Conservation (phyloP, 805 yeast genomes). For the Schizosaccharomyces cryophilus region DNA sequence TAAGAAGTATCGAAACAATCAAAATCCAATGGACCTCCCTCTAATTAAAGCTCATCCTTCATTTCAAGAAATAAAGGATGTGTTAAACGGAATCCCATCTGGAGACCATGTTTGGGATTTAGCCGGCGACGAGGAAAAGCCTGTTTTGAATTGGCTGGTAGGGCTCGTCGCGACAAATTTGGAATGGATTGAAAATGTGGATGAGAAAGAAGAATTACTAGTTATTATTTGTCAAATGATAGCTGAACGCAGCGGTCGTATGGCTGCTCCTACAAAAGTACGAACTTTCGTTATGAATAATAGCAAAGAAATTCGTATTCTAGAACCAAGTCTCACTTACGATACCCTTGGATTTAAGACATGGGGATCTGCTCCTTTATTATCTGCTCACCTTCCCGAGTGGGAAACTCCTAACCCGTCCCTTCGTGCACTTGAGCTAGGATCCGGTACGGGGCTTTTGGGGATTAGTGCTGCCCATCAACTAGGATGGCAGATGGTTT, state of each 20-base stretch:
- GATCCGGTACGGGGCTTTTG: slow-evolving; percentile 78
- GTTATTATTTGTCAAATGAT: slow-evolving; percentile 38
- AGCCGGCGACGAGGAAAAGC: neutral
- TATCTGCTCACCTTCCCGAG: neutral
- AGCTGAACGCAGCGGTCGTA: slow-evolving; percentile 59
- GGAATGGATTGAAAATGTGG: slow-evolving; percentile 20
- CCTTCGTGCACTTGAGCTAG: slow-evolving; percentile 32
- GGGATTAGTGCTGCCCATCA: slow-evolving; percentile 38
- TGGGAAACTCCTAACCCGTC: neutral
- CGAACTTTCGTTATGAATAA: slow-evolving; percentile 26
- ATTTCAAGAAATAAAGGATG: neutral
- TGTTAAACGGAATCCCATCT: neutral
- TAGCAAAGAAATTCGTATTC: slow-evolving; percentile 18
- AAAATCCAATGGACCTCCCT: neutral
- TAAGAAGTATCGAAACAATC: too few species aligned
- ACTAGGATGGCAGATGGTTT: slow-evolving; percentile 22
- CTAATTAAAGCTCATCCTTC: neutral
- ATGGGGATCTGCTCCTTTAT: slow-evolving; percentile 49
- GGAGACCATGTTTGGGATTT: neutral
- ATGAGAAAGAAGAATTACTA: slow-evolving; percentile 18
- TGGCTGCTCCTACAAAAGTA: slow-evolving; percentile 47
- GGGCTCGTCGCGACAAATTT: slow-evolving; percentile 15
- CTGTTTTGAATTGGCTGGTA: slow-evolving; percentile 13
- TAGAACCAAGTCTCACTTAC: slow-evolving; percentile 62
- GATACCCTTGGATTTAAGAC: slow-evolving; percentile 77